These are phyloP conservation scores for Porpolomopsis calyptriformis DNA, from an alignment of 768 basidiomycete species.

Conservation along the genomic window DNA sequence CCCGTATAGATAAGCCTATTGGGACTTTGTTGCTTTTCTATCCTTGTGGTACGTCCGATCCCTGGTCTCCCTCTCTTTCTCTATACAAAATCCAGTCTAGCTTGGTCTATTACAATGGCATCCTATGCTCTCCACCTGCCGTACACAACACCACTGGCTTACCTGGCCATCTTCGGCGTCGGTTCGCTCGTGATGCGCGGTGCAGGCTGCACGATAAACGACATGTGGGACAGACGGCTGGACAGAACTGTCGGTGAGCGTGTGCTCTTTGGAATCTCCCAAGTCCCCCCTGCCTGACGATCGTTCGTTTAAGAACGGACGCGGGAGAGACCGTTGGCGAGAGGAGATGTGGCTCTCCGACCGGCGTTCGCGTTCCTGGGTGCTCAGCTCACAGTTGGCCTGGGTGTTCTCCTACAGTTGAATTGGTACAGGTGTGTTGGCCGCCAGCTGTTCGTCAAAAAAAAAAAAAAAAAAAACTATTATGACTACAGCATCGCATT, in stretches of 20 bases:
- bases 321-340: slow-evolving; percentile 75
- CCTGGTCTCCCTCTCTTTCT: slow-evolving; percentile 3
- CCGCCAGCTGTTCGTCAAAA: not conserved
- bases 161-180: slow-evolving; percentile 72
- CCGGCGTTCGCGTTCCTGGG: slow-evolving; percentile 80
- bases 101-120: slow-evolving; percentile 98
- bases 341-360: slow-evolving; percentile 62
- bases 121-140: slow-evolving; percentile 69
- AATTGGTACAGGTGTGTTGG: slow-evolving; percentile 89
- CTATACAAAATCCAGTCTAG: slow-evolving; percentile 32
- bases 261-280: not conserved
- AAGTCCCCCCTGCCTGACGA: too few species aligned
- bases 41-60: slow-evolving; percentile 65
- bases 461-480: not conserved
- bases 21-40: slow-evolving; percentile 86
- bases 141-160: slow-evolving; percentile 56
- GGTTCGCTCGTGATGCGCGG: slow-evolving; percentile 95
- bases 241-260: slow-evolving; percentile 81
- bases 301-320: slow-evolving; percentile 57
- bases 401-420: slow-evolving; percentile 79
- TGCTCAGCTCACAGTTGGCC: slow-evolving; percentile 67
- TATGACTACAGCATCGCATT: slow-evolving; percentile 58
- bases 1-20: slow-evolving; percentile 92
- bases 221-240: slow-evolving; percentile 93
- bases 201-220: slow-evolving; percentile 97